Evolutionary conservation across 2,329 filamentous ascomycete species (phyloP).

Genomic region (Paecilomyces sp.): DNA sequence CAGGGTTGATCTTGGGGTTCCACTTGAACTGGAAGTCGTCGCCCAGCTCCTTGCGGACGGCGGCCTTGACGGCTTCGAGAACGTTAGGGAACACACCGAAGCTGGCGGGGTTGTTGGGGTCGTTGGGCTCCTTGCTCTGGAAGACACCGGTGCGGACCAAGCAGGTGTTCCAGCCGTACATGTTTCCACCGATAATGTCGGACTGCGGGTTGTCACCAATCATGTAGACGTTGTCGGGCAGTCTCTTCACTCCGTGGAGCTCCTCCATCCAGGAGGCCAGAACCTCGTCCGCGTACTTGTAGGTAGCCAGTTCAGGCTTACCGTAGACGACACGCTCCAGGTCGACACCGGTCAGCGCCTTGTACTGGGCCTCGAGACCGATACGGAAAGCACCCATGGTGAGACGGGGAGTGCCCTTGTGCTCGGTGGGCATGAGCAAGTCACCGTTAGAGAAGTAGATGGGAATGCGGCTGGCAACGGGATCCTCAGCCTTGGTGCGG

Average conservation of each 20-base stretch:
- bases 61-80: slow-evolving; percentile 61
- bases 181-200: slow-evolving; percentile 70
- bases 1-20: slow-evolving; percentile 63
- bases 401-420: slow-evolving; percentile 59
- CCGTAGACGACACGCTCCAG: slow-evolving; percentile 71
- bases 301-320: slow-evolving; percentile 68
- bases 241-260: slow-evolving; percentile 63
- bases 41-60: slow-evolving; percentile 63
- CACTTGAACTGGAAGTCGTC: slow-evolving; percentile 67
- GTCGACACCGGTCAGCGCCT: slow-evolving; percentile 59
- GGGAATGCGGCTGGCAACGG: slow-evolving; percentile 59
- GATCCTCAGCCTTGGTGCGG: slow-evolving; percentile 59
- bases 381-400: slow-evolving; percentile 71
- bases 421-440: slow-evolving; percentile 57
- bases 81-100: slow-evolving; percentile 72
- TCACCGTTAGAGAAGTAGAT: slow-evolving; percentile 68
- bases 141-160: slow-evolving; percentile 71
- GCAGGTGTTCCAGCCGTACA: slow-evolving; percentile 77
- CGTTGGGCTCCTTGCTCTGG: slow-evolving; percentile 60
- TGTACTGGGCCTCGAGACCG: slow-evolving; percentile 60
- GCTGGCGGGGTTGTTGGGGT: slow-evolving; percentile 68
- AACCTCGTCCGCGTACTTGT: slow-evolving; percentile 71
- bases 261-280: slow-evolving; percentile 68
- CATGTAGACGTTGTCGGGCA: slow-evolving; percentile 69
- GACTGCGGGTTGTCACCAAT: slow-evolving; percentile 68